Conservation (phyloP, 495 filamentous ascomycete species). For the Collariella sp. region DNA sequence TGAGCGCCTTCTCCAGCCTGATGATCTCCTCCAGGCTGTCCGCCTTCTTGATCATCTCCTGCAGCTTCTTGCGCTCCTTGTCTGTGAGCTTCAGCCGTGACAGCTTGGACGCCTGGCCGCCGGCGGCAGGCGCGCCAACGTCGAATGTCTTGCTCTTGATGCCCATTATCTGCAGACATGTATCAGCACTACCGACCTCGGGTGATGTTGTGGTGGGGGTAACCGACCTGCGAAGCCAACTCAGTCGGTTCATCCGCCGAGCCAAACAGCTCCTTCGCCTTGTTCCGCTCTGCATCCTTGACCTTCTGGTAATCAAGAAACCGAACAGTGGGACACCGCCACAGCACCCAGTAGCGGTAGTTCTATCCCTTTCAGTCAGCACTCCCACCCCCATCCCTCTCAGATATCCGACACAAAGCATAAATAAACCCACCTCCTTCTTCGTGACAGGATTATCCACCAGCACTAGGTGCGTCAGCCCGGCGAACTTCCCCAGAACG, state of each 20-base stretch:
- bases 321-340: conserved; percentile 71
- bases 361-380: conserved; percentile 47
- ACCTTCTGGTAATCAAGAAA: conserved; percentile 94
- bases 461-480: conserved; percentile 71
- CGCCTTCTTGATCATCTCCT: conserved; percentile 55
- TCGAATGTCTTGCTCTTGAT: conserved; percentile 80
- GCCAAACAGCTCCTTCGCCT: conserved; percentile 75
- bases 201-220: no score
- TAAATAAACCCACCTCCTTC: conserved; percentile 64
- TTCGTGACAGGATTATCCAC: conserved; percentile 81
- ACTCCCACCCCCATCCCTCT: neutral
- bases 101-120: conserved; percentile 47
- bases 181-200: neutral
- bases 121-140: conserved; percentile 38
- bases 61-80: conserved; percentile 67
- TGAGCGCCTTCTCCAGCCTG: conserved; percentile 71
- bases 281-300: conserved; percentile 68
- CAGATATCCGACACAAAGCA: neutral
- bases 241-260: conserved; percentile 64
- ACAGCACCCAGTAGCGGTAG: conserved; percentile 88
- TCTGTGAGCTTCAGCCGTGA: conserved; percentile 52
- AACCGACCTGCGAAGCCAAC: conserved; percentile 52
- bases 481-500: conserved; percentile 56
- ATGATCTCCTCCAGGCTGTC: conserved; percentile 81
- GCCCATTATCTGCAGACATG: conserved; percentile 61